Conservation (phyloP, 768 basidiomycete species). For the Pleurotus eryngii region DNA sequence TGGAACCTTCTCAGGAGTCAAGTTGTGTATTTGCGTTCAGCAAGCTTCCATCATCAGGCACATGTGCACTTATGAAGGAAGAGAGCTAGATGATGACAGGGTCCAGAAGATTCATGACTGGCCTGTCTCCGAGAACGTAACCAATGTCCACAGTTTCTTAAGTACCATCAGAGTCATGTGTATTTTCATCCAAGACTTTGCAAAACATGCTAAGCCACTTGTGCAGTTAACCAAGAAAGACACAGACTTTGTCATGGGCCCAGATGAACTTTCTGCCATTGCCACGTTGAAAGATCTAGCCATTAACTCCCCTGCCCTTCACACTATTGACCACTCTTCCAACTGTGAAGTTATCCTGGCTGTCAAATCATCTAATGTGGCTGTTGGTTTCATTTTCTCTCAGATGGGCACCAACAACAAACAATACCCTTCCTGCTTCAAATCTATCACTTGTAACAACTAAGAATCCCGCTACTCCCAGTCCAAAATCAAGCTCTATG, state of each 20-base stretch:
- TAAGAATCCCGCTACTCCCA: too few species aligned
- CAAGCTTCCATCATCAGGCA: slow-evolving; percentile 33
- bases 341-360: too few species aligned
- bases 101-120: not conserved
- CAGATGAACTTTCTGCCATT: too few species aligned
- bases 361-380: too few species aligned
- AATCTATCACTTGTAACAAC: too few species aligned
- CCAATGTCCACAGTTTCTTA: slow-evolving; percentile 20
- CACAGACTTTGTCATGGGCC: slow-evolving; percentile 26
- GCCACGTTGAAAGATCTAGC: too few species aligned
- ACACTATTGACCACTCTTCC: too few species aligned
- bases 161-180: slow-evolving; percentile 21
- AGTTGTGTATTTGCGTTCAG: slow-evolving; percentile 24
- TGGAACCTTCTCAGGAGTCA: slow-evolving; percentile 34
- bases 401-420: too few species aligned
- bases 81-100: not conserved
- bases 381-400: too few species aligned
- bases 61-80: slow-evolving; percentile 29
- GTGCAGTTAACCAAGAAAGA: slow-evolving; percentile 21
- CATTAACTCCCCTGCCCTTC: too few species aligned
- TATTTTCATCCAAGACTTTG: slow-evolving; percentile 28
- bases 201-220: slow-evolving; percentile 17
- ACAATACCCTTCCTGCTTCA: too few species aligned
- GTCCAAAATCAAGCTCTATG: too few species aligned
- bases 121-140: not conserved